Evolutionary conservation across 2,329 filamentous ascomycete species (phyloP).

Genomic region (Plenodomus lindquistii): DNA sequence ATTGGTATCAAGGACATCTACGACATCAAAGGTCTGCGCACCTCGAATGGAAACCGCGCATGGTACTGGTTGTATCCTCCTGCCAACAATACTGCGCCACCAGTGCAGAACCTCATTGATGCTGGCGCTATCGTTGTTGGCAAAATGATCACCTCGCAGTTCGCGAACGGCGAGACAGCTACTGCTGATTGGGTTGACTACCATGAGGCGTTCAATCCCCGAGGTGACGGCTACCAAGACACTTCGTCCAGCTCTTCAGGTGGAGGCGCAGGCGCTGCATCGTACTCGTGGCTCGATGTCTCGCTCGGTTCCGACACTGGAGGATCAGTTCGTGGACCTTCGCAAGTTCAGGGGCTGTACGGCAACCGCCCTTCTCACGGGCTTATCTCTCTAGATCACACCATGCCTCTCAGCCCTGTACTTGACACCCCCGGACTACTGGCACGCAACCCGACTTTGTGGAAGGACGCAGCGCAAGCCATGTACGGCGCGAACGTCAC

Average conservation of each 20-base stretch:
- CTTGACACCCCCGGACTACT: slow-evolving; percentile 55
- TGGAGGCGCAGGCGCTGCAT: slow-evolving; percentile 49
- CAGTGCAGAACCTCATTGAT: slow-evolving; percentile 61
- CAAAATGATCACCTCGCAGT: slow-evolving; percentile 53
- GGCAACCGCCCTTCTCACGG: slow-evolving; percentile 56
- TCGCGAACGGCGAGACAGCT: slow-evolving; percentile 51
- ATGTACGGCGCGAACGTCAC: slow-evolving; percentile 53
- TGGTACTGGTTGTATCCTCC: slow-evolving; percentile 59
- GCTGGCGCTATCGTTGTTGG: slow-evolving; percentile 59
- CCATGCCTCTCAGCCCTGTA: slow-evolving; percentile 54
- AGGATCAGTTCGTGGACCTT: slow-evolving; percentile 55
- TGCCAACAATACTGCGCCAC: slow-evolving; percentile 52
- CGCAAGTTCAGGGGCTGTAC: slow-evolving; percentile 54
- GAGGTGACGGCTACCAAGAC: slow-evolving; percentile 52
- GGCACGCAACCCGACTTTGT: slow-evolving; percentile 50
- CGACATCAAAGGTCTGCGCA: slow-evolving; percentile 62
- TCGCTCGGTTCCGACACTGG: slow-evolving; percentile 56
- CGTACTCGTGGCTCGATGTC: slow-evolving; percentile 56
- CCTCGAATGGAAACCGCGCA: slow-evolving; percentile 61
- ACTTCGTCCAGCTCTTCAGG: slow-evolving; percentile 54
- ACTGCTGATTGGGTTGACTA: slow-evolving; percentile 58
- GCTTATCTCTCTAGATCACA: slow-evolving; percentile 52
- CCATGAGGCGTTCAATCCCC: slow-evolving; percentile 49
- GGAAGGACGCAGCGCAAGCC: slow-evolving; percentile 49
- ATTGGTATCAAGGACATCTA: slow-evolving; percentile 67